phyloP scores from a whole-genome alignment of 768 basidiomycete genomes.

The Amyloporia xantha region DNA sequence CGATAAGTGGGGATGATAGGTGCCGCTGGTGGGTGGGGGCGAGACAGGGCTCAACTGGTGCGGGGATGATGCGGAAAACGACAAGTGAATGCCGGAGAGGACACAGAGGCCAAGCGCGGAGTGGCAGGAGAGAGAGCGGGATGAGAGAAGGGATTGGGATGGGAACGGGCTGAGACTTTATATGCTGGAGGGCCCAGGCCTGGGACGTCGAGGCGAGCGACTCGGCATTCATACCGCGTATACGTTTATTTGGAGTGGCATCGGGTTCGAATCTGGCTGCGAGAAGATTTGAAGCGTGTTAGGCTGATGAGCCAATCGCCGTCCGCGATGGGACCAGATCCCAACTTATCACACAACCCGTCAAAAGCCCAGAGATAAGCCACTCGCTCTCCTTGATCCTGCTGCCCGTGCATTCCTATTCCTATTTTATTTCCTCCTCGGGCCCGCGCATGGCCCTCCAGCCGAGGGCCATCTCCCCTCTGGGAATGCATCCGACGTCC shows the following conservation, averaged over 20 bases:
- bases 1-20: conserved; percentile 7
- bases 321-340: neutral
- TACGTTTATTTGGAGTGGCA: conserved; percentile 7
- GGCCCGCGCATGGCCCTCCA: neutral
- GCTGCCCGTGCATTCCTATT: too few species aligned
- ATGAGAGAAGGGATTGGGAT: conserved; percentile 13
- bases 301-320: conserved; percentile 2
- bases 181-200: conserved; percentile 19
- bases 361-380: too few species aligned
- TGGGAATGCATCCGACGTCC: too few species aligned
- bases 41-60: conserved; percentile 17
- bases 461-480: neutral
- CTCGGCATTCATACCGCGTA: conserved; percentile 13
- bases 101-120: neutral
- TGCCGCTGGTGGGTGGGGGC: neutral
- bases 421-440: neutral
- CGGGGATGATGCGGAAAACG: neutral
- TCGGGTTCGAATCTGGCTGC: conserved; percentile 8
- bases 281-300: neutral
- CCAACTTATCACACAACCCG: too few species aligned
- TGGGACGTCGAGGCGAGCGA: conserved; percentile 4
- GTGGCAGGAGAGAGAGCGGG: conserved; percentile 8
- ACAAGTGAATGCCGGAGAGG: neutral
- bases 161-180: conserved; percentile 23
- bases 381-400: neutral